Percentiles rank a stretch among this genome's conserved stretches.
phyloP scores from a whole-genome alignment of 345 rosid genomes.

The Eucalyptus polybractea region DNA sequence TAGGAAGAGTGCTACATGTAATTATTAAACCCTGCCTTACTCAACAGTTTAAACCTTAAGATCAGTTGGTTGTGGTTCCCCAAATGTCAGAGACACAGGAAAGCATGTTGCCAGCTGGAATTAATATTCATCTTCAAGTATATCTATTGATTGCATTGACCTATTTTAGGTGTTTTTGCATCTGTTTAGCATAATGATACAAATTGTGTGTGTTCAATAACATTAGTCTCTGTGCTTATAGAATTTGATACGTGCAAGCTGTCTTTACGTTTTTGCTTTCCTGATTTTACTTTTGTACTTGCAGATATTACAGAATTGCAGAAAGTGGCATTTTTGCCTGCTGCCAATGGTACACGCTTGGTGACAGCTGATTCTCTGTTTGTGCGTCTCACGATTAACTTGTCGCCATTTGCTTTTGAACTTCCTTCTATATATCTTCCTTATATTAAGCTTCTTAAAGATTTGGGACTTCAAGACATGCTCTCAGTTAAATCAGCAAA shows the following conservation, averaged over 20 bases:
- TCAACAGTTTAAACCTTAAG: background rate
- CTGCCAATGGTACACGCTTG: slow-evolving; percentile 92
- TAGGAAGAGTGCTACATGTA: background rate
- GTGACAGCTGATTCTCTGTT: slow-evolving; percentile 69
- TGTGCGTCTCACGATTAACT: slow-evolving; percentile 57
- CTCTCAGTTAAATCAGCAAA: slow-evolving; percentile 67
- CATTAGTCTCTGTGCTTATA: background rate
- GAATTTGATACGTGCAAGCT: background rate
- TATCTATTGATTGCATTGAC: background rate
- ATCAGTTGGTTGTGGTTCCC: background rate
- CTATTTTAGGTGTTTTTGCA: background rate
- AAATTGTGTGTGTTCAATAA: background rate
- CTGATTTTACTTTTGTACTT: background rate
- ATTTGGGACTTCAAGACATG: slow-evolving; percentile 75
- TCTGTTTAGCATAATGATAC: background rate
- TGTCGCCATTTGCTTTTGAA: slow-evolving; percentile 92
- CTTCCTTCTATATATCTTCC: slow-evolving; percentile 77
- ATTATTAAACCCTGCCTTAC: background rate
- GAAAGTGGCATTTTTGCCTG: slow-evolving; percentile 78
- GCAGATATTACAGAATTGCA: slow-evolving; percentile 63
- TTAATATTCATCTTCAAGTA: background rate
- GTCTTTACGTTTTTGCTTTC: background rate
- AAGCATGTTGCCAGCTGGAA: background rate
- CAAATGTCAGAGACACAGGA: background rate
- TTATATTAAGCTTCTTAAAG: slow-evolving; percentile 65